Percentiles rank a stretch among this genome's conserved stretches.
Evolutionary conservation across 2,329 filamentous ascomycete genomes (phyloP).

Genomic region (Neonectria hederae): DNA sequence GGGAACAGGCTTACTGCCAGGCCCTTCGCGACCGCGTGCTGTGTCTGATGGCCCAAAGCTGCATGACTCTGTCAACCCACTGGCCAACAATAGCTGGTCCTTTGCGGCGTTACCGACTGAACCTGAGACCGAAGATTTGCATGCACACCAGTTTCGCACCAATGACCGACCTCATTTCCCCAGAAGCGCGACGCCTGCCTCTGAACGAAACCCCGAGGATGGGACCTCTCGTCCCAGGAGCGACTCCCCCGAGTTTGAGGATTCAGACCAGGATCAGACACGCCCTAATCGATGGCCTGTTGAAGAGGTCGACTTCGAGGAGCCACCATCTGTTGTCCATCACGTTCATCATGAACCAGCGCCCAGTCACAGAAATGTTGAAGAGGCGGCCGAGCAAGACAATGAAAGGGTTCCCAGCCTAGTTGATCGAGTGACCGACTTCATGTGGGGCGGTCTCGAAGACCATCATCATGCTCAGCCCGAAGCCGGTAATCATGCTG

Average conservation of each 20-base stretch:
- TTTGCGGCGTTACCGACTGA: slow-evolving; percentile 56
- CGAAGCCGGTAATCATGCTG: slow-evolving; percentile 52
- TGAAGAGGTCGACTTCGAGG: background rate
- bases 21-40: slow-evolving; percentile 58
- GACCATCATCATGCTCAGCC: slow-evolving; percentile 42
- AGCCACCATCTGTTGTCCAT: slow-evolving; percentile 1
- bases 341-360: slow-evolving; percentile 22
- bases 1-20: slow-evolving; percentile 25
- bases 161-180: slow-evolving; percentile 2
- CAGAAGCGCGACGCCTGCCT: background rate
- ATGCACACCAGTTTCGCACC: background rate
- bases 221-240: slow-evolving; percentile 1
- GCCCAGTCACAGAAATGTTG: slow-evolving; percentile 14
- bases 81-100: slow-evolving; percentile 70
- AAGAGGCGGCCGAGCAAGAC: slow-evolving; percentile 25
- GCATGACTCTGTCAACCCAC: slow-evolving; percentile 56
- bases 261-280: background rate
- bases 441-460: slow-evolving; percentile 69
- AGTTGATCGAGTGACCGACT: slow-evolving; percentile 59
- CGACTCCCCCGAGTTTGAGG: slow-evolving; percentile 3
- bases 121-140: slow-evolving; percentile 16
- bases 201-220: background rate
- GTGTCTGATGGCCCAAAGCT: slow-evolving; percentile 65
- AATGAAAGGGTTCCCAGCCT: slow-evolving; percentile 37
- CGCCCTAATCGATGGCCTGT: background rate